Percentiles rank a stretch among this genome's conserved stretches.
phyloP scores from a whole-genome alignment of 1,284 basidiomycete genomes.

The Ganoderma lucidum region DNA sequence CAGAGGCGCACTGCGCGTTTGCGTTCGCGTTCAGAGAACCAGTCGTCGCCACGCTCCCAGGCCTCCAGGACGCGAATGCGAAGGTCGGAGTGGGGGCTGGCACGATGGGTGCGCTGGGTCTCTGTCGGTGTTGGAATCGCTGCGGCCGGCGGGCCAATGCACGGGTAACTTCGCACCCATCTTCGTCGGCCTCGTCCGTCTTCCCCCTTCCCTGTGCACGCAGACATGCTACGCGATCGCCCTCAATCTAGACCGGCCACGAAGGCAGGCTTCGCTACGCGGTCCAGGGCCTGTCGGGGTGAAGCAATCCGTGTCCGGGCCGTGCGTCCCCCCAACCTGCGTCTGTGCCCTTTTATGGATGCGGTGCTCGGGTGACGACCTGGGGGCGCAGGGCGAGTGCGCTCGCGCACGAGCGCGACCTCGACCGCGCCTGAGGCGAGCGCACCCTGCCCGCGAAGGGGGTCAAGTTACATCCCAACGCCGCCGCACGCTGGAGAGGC shows the following conservation, averaged over 20 bases:
- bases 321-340: background rate
- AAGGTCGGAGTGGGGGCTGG: constrained; percentile 18
- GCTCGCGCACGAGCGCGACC: background rate
- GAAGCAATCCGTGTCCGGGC: constrained; percentile 7
- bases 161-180: constrained; percentile 33
- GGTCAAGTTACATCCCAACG: background rate
- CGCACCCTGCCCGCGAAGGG: background rate
- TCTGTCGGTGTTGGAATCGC: constrained; percentile 5
- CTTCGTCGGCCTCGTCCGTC: constrained; percentile 12
- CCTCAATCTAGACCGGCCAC: constrained; percentile 24
- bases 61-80: constrained; percentile 14
- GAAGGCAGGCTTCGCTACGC: constrained; percentile 6
- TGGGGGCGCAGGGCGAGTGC: background rate
- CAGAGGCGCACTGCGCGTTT: background rate
- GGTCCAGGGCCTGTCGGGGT: constrained; percentile 1
- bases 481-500: constrained; percentile 12
- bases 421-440: background rate
- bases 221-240: constrained; percentile 26
- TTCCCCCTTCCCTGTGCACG: constrained; percentile 25
- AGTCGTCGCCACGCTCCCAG: constrained; percentile 6
- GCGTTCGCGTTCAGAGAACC: constrained; percentile 11
- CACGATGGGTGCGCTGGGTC: constrained; percentile 15
- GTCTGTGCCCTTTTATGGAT: background rate
- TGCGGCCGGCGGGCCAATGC: constrained; percentile 21
- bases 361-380: background rate